Evolutionary conservation across 805 yeast genomes (phyloP).

Genomic region (Ogataea nitratoaversa): DNA sequence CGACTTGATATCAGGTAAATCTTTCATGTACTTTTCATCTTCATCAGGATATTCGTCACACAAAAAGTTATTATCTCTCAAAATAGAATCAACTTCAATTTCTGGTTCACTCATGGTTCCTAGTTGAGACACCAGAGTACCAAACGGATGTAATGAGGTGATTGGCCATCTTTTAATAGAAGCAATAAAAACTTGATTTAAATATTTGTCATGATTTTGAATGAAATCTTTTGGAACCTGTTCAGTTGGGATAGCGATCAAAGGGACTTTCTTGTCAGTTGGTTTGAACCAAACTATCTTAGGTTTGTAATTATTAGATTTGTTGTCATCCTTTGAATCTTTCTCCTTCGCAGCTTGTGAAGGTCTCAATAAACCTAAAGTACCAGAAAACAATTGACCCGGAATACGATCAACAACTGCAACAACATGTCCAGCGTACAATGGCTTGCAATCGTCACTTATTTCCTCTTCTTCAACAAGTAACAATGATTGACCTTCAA

Average conservation of each 20-base stretch:
- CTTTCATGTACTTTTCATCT: slow-evolving; percentile 29
- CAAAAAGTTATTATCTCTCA: slow-evolving; percentile 80
- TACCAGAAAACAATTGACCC: slow-evolving; percentile 93
- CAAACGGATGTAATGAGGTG: slow-evolving; percentile 96
- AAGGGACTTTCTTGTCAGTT: slow-evolving; percentile 94
- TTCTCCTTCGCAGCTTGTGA: slow-evolving; percentile 86
- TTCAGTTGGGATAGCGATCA: slow-evolving; percentile 97
- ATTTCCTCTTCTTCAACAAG: slow-evolving; percentile 94
- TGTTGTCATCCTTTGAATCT: slow-evolving; percentile 38
- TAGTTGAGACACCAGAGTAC: slow-evolving; percentile 81
- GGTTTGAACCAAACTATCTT: slow-evolving; percentile 99
- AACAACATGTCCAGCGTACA: slow-evolving; percentile 97
- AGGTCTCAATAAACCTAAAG: slow-evolving; percentile 89
- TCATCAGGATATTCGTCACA: slow-evolving; percentile 72
- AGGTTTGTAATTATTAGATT: slow-evolving; percentile 45
- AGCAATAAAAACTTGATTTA: slow-evolving; percentile 83
- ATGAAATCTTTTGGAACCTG: slow-evolving; percentile 96
- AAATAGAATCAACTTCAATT: slow-evolving; percentile 82
- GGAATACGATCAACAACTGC: slow-evolving; percentile 97
- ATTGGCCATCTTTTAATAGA: slow-evolving; percentile 99
- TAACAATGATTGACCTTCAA: slow-evolving; percentile 91
- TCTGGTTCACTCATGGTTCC: slow-evolving; percentile 74
- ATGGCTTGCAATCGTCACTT: slow-evolving; percentile 85
- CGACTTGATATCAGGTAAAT: slow-evolving; percentile 33
- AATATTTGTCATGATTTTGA: slow-evolving; percentile 81